Base-by-base conservation (phyloP, 176 grass and related monocot species). In the Tuctoria greenei region DNA sequence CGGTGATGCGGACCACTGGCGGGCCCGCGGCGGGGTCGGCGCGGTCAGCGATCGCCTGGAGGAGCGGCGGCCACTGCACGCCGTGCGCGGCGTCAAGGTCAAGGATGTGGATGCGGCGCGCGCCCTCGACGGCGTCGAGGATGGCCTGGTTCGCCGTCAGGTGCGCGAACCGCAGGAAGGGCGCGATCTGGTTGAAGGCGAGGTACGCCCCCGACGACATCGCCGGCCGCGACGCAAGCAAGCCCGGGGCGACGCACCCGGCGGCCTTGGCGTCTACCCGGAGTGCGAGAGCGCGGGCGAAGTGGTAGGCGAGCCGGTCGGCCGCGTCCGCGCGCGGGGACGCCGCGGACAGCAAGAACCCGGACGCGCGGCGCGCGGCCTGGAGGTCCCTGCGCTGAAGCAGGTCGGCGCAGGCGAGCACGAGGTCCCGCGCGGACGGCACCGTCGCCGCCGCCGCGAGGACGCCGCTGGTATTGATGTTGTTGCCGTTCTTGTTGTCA, bases 121-220 rank as follows among this genome's bases (percentile, higher is more conserved):
- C 73, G 40, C 82, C 91, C 0, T 88, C 86, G 41, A 89, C 73
- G 8, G 88, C 83, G 66, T 97, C 91, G 23, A 97, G 87, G 71
- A 97, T 97, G 55, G 91, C 91, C 84, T 97, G 91, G 71, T 97
- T 97, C 39, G 91, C 91, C n/a, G 94, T 97, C 54, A 97, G 86
- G 84, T 97, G 94, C 4, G 88, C 91, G 78, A 91, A 97, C 36
- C 94, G 88, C 20, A 97, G 86, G 82, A 97, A 97, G 1, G 94
- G 91, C 20, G 88, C 84, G 81, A 97, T 91, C 89, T 97, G 88
- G 91, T 97, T 97, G 88, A 97, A 93, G 47, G 91, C 73, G 43
- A 97, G 79, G 86, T 97, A 97, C 13, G 94, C 75, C 0, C 34
- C 78, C 17, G 81, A 87, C 11, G 76, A 75, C 57, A 23, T 24